Base-by-base conservation (phyloP, 768 basidiomycete species). In the Scleroderma bovista region DNA sequence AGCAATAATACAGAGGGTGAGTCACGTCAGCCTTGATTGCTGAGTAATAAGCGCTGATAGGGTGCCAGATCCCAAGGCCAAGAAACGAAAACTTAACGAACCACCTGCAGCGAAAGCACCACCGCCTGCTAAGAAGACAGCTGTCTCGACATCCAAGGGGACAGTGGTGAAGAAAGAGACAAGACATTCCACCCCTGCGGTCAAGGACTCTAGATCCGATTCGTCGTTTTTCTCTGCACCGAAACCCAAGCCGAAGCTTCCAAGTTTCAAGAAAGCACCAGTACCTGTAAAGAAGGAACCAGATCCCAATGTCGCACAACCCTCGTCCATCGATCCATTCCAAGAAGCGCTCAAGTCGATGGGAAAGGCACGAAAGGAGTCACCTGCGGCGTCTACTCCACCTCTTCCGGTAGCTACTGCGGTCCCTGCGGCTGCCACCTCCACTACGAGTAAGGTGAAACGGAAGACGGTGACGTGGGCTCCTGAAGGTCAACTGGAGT, bases 201-300 rank as follows among this genome's bases (percentile, higher is more conserved):
- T 80, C 50, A 88, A 89, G 63, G 87, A 86, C 56, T 85, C 87
- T 16, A 86, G 89, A 70, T 83, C 87, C 12, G 90, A 92, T 66
- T 86, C 84, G 42, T 89, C 87, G 2, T 92, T 93, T 68, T 93
- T 93, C 68, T 91, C 89, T 47, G 84, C 86, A 36, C 86, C 88
- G 6, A 92, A 91, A 63, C 79, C 84, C 17, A 91, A 90, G 60
- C 80, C 85, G 26, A 88, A 86, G 67, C 72, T 93, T 19, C 90
- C 90, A 11, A 88, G 79, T 48, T 93, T 93, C 75, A 91, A 85
- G 72, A 93, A 92, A 67, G 85, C 83, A 11, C 77, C 80, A 0
- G 67, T 69, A 6, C 56, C 67, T 9, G 64, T 58, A 47, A 79
- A 81, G 71, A 75, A 72, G 58, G 83, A 81, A 48, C 67, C 69